Evolutionary conservation across 2,329 filamentous ascomycete genomes (phyloP).

Genomic region (Ilyonectria mors-panacis): DNA sequence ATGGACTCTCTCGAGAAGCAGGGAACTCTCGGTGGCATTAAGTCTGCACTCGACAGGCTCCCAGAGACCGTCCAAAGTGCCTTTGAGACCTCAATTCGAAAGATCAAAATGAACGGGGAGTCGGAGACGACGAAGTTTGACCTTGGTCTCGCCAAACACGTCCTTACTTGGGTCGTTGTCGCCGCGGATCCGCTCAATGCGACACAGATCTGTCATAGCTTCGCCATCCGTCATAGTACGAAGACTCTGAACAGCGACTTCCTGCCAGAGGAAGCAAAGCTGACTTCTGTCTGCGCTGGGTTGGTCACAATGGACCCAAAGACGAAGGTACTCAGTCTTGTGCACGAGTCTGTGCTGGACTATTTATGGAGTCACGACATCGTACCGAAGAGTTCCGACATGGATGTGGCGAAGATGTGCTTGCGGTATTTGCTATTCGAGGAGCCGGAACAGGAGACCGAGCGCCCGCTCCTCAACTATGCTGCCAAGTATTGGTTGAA

Average conservation of each 20-base stretch:
- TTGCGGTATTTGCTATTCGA: background rate
- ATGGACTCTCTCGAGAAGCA: background rate
- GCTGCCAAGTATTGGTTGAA: background rate
- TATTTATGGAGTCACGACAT: background rate
- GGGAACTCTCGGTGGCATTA: background rate
- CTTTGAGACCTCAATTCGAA: background rate
- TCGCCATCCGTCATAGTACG: background rate
- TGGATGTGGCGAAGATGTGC: background rate
- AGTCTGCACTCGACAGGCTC: background rate
- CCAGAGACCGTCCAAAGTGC: background rate
- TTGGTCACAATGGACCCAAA: background rate
- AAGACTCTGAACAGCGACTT: background rate
- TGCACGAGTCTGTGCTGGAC: background rate
- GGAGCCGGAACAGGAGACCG: background rate
- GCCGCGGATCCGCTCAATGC: background rate
- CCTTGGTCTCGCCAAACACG: background rate
- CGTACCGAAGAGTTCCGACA: background rate
- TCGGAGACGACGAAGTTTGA: background rate
- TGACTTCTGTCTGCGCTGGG: background rate
- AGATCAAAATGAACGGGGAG: background rate
- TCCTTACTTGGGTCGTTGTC: background rate
- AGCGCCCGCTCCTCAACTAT: background rate
- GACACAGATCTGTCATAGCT: background rate
- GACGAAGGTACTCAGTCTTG: background rate
- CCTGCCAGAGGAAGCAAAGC: background rate